Conservation (phyloP, 805 yeast genomes). For the Nakazawaea wyomingensis region DNA sequence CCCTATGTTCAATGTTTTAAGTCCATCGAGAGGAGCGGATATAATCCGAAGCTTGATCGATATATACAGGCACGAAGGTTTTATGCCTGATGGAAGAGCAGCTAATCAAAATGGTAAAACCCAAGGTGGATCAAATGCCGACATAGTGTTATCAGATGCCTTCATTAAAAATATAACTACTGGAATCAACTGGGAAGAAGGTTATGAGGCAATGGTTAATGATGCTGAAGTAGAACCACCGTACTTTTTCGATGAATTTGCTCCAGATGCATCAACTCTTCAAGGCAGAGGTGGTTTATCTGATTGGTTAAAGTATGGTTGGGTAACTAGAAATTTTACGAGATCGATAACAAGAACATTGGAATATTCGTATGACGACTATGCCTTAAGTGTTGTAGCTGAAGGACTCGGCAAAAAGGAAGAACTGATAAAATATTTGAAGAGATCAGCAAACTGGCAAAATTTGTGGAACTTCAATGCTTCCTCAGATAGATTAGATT, state of each 20-base stretch:
- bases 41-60: constrained; percentile 25
- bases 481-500: constrained; percentile 16
- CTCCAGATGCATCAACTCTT: constrained; percentile 26
- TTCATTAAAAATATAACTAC: constrained; percentile 23
- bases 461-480: constrained; percentile 30
- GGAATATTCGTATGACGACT: constrained; percentile 33
- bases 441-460: constrained; percentile 31
- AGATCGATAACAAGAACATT: constrained; percentile 31
- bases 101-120: constrained; percentile 33
- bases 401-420: constrained; percentile 22
- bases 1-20: constrained; percentile 27
- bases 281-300: constrained; percentile 32
- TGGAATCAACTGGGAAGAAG: constrained; percentile 26
- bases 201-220: constrained; percentile 27
- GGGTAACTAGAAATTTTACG: constrained; percentile 26
- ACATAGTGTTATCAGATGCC: constrained; percentile 32
- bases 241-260: constrained; percentile 22
- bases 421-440: constrained; percentile 24
- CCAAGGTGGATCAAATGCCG: constrained; percentile 34
- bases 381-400: constrained; percentile 29
- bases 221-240: constrained; percentile 32
- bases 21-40: constrained; percentile 25
- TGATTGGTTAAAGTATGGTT: constrained; percentile 30
- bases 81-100: constrained; percentile 32
- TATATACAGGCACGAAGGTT: constrained; percentile 29